These are phyloP conservation scores for Leonotis leonurus DNA, from an alignment of 257 asterid species.

Conservation along the genomic window DNA sequence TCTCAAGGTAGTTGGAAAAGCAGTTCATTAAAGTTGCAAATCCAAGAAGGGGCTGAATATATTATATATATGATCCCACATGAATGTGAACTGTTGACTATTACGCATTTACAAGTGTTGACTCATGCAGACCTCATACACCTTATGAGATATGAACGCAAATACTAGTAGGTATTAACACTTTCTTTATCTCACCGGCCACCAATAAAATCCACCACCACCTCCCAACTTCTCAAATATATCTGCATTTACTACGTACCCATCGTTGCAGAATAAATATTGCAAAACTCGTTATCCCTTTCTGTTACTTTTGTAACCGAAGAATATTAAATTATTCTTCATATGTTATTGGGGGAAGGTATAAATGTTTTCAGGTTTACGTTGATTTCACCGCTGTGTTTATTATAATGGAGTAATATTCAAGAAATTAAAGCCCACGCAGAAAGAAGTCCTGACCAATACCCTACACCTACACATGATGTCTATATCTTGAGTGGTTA, in stretches of 20 bases:
- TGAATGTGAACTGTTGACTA: slow-evolving; percentile 10
- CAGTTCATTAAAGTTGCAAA: not conserved
- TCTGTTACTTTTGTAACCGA: not conserved
- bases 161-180: not conserved
- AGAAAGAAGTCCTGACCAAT: not conserved
- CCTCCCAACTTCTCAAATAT: slow-evolving; percentile 17
- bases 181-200: slow-evolving; percentile 19
- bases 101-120: not conserved
- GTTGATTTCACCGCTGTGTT: slow-evolving; percentile 2
- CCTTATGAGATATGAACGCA: slow-evolving; percentile 1
- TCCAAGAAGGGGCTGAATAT: not conserved
- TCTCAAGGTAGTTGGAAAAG: not conserved
- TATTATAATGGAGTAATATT: not conserved
- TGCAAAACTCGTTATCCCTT: not conserved
- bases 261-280: slow-evolving; percentile 9
- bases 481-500: slow-evolving; percentile 21
- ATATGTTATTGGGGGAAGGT: slow-evolving; percentile 3
- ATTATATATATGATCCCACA: not conserved
- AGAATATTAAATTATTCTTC: slow-evolving; percentile 1
- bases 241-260: slow-evolving; percentile 14
- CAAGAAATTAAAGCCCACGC: not conserved
- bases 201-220: slow-evolving; percentile 23
- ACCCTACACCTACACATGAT: slow-evolving; percentile 26
- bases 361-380: not conserved
- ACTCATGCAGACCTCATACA: not conserved